Conservation (phyloP, 495 filamentous ascomycete genomes). For the Xylaria curta region DNA sequence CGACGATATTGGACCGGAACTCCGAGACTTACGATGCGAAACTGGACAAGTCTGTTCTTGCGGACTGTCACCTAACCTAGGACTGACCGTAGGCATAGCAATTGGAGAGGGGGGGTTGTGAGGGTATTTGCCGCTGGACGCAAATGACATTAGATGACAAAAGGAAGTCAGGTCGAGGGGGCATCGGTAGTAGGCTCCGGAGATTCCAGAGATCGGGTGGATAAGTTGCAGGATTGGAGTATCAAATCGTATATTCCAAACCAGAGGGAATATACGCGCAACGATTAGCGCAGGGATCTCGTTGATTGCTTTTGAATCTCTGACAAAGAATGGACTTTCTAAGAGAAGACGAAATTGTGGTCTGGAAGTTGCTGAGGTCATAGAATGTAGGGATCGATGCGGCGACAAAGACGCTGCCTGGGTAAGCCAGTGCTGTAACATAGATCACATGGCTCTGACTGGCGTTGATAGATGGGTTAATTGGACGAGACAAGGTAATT, state of each 20-base stretch:
- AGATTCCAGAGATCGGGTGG: background rate
- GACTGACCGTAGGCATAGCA: background rate
- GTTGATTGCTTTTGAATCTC: background rate
- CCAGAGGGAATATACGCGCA: background rate
- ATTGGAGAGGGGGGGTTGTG: background rate
- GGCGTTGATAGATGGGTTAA: background rate
- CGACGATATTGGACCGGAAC: slow-evolving; percentile 24
- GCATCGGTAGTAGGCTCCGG: slow-evolving; percentile 10
- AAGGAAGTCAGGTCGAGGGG: background rate
- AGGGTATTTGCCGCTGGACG: background rate
- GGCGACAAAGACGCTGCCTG: too few relatives aligned
- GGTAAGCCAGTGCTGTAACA: background rate
- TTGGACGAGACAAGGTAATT: background rate
- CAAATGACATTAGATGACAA: too few relatives aligned
- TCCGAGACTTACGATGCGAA: slow-evolving; percentile 22
- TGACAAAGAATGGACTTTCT: background rate
- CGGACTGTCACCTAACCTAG: slow-evolving; percentile 10
- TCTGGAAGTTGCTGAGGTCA: background rate
- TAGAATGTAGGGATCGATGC: too few relatives aligned
- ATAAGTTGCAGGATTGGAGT: background rate
- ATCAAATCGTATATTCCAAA: slow-evolving; percentile 11
- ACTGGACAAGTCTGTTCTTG: slow-evolving; percentile 5
- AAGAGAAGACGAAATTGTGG: background rate
- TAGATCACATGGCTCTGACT: background rate
- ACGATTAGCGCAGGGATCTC: background rate